Evolutionary conservation across 2,329 filamentous ascomycete genomes (phyloP), one percentile per base, ranked within the genome.

Genomic region (Clarireedia homoeocarpa): DNA sequence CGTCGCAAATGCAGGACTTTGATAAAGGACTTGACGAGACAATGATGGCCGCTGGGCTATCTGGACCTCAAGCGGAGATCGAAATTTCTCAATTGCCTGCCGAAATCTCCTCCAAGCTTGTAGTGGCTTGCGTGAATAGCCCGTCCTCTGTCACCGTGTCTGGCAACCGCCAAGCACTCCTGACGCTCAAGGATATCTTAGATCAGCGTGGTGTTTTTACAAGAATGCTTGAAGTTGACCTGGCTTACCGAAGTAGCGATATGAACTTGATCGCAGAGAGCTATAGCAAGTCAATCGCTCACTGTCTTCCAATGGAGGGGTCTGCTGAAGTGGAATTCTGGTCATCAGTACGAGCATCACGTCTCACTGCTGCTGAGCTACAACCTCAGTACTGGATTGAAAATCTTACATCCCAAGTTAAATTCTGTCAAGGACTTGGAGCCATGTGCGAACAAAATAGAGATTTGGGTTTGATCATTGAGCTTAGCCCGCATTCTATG

Each of bases 1-100:
- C 27, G 27, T 30, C 27, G 27, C 6, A 9, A 9, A 30, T 30
- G 27, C 40, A 56, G 5, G 69, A 69, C 5, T 68, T 70, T 1
- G 66, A 67, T 44, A 69, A 65, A 46, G 61, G 75, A n/a, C 6
- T 20, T 5, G 46, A 55, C 10, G 79, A 78, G 0, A 70, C 68
- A 1, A 81, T 81, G 78, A 61, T 81, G 46, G 77, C 76, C 0
- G 76, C 72, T 0, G 74, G 72, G 0, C 67, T 70, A 12, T 30
- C 27, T 30, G 27, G 6, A 30, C 27, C 27, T 30, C 6, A 30
- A 30, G n/a, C 23, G 2, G 53, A 55, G 15, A 36, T 38, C 3
- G 44, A 48, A 6, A 67, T 72, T 6, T 9, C 20, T 5, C 30
- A 30, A 14, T 54, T 48, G 20, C 26, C 49, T 12, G 15, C 26